These are phyloP conservation scores for Linderniella brevidens DNA, from an alignment of 257 asterid species.

Conservation along the genomic window DNA sequence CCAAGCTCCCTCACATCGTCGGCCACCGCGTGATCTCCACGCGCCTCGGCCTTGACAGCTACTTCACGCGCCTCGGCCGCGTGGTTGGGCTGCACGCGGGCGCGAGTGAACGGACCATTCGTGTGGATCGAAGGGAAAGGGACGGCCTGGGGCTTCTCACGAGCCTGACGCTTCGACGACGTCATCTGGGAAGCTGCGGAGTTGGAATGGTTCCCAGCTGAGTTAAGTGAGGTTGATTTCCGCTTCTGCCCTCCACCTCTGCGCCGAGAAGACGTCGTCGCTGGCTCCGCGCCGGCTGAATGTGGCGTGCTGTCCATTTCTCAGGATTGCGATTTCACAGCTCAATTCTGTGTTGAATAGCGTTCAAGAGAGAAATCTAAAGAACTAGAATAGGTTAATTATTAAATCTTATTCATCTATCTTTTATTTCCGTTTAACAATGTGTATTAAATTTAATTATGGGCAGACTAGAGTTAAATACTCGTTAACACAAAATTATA, in stretches of 20 bases:
- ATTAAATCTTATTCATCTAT: too few relatives aligned
- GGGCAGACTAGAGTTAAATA: too few relatives aligned
- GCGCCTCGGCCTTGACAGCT: conserved; percentile 29
- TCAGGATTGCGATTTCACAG: too few relatives aligned
- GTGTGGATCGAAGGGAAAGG: conserved; percentile 80
- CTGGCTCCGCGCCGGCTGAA: conserved; percentile 21
- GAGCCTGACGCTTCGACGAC: conserved; percentile 71
- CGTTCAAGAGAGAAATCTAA: too few relatives aligned
- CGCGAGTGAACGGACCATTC: conserved; percentile 88
- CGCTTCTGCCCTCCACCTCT: conserved; percentile 80
- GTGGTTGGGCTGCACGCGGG: conserved; percentile 62
- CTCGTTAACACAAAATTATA: too few relatives aligned
- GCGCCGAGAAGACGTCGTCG: conserved; percentile 32
- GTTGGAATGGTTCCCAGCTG: conserved; percentile 26
- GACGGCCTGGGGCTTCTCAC: conserved; percentile 56
- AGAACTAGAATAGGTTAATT: too few relatives aligned
- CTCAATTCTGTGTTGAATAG: too few relatives aligned
- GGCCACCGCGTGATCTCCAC: conserved; percentile 27
- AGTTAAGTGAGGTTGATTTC: conserved; percentile 46
- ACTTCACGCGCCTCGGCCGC: conserved; percentile 23
- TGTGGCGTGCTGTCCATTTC: too few relatives aligned
- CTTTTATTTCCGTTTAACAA: too few relatives aligned
- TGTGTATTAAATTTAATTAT: too few relatives aligned
- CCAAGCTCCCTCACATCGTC: conserved; percentile 28
- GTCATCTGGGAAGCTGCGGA: conserved; percentile 33